These are phyloP conservation scores for Aureobasidium pullulans DNA, from an alignment of 2,329 filamentous ascomycete genomes.

Conservation along the genomic window DNA sequence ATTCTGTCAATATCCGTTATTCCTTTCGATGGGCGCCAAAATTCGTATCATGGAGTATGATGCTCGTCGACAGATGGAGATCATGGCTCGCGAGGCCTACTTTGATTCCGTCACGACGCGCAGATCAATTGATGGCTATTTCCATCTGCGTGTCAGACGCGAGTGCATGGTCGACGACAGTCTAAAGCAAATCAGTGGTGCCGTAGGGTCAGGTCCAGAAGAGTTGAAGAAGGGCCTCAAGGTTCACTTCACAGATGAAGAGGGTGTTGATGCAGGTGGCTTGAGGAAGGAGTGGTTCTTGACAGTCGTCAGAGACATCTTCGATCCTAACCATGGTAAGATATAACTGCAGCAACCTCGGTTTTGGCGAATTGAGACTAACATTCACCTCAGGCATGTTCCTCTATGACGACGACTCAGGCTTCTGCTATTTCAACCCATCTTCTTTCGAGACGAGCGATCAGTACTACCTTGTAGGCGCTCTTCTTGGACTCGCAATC, in stretches of 20 bases:
- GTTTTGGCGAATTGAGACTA: background rate
- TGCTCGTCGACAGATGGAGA: slow-evolving; percentile 80
- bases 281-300: slow-evolving; percentile 93
- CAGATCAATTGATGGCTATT: slow-evolving; percentile 60
- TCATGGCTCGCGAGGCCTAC: slow-evolving; percentile 80
- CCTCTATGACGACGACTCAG: slow-evolving; percentile 82
- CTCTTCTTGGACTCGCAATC: slow-evolving; percentile 80
- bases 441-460: slow-evolving; percentile 84
- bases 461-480: slow-evolving; percentile 84
- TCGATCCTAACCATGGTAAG: slow-evolving; percentile 81
- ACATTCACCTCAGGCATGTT: slow-evolving; percentile 61
- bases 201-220: slow-evolving; percentile 70
- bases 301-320: slow-evolving; percentile 78
- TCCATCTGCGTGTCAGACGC: slow-evolving; percentile 68
- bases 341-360: slow-evolving; percentile 11
- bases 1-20: slow-evolving; percentile 88
- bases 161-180: slow-evolving; percentile 88
- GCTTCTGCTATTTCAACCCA: slow-evolving; percentile 89
- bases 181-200: slow-evolving; percentile 74
- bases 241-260: slow-evolving; percentile 80
- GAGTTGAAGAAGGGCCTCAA: slow-evolving; percentile 86
- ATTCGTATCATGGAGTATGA: slow-evolving; percentile 86
- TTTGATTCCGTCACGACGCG: slow-evolving; percentile 79
- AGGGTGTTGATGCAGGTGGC: slow-evolving; percentile 84
- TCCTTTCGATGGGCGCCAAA: slow-evolving; percentile 86